Conservation (phyloP, 2,329 filamentous ascomycete species). For the Cytospora schulzeri region DNA sequence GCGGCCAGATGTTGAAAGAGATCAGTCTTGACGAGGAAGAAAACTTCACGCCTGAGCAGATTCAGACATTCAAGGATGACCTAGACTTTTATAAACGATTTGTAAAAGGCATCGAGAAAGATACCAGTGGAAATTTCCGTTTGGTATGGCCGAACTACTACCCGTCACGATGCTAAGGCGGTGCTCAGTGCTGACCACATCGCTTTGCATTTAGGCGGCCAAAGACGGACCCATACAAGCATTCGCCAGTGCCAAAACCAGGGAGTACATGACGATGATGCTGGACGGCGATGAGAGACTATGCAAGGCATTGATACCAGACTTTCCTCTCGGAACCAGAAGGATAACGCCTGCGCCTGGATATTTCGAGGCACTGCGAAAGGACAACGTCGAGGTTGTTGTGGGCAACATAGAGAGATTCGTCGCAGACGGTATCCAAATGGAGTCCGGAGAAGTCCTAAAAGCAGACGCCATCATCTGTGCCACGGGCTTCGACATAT, state of each 20-base stretch:
- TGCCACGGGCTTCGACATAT: conserved; percentile 60
- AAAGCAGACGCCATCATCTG: conserved; percentile 59
- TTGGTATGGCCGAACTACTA: conserved; percentile 37
- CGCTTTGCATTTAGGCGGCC: conserved; percentile 36
- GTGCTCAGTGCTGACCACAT: conserved; percentile 9
- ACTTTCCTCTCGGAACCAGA: conserved; percentile 50
- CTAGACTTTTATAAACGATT: conserved; percentile 50
- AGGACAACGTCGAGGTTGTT: conserved; percentile 52
- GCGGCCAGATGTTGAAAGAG: conserved; percentile 39
- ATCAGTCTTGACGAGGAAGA: conserved; percentile 47
- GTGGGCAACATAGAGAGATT: conserved; percentile 48
- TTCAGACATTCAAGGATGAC: conserved; percentile 50
- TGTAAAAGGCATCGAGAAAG: conserved; percentile 49
- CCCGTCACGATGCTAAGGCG: not conserved
- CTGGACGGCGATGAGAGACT: conserved; percentile 52
- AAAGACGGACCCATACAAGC: conserved; percentile 45
- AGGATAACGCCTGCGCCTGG: conserved; percentile 53
- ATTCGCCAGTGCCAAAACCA: conserved; percentile 44
- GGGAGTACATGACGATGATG: conserved; percentile 50
- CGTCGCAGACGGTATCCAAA: conserved; percentile 50
- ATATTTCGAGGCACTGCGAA: conserved; percentile 50
- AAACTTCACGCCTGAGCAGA: conserved; percentile 47
- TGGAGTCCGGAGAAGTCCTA: conserved; percentile 50
- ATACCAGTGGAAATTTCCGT: conserved; percentile 47
- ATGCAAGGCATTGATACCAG: conserved; percentile 53